Evolutionary conservation across 768 basidiomycete species (phyloP), one percentile per base, ranked within the genome.

Genomic region (Podaxis sp.): DNA sequence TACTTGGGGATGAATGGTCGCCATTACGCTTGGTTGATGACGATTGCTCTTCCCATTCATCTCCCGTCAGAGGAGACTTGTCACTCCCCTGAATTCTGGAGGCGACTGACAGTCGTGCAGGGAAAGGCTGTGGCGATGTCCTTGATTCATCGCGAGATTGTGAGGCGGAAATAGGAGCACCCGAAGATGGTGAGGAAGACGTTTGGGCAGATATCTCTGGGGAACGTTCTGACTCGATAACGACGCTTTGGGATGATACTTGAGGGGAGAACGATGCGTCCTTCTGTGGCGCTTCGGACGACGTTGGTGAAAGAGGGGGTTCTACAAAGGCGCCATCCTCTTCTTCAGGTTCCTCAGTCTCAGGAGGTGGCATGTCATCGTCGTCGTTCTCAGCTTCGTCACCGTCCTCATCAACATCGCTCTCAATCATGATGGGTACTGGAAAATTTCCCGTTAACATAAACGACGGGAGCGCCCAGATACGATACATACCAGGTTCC

Each of bases 201-300:
- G 80, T 72, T 59, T 78, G 73, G 6, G 78, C 76, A 44, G 79
- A 75, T 44, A 75, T 76, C 52, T 87, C 85, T 2, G 84, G 83
- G 9, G 84, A 84, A 0, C 82, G 82, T 67, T 90, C 88, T 8
- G 81, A 79, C 65, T 90, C 89, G 26, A 87, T 80, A 36, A 90
- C 70, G 13, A 90, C 74, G 49, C 84, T 85, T 66, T 88, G 87
- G 11, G 81, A 80, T 26, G 89, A 89, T 36, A 75, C 77, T 44
- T 82, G 84, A 57, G 83, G 80, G 13, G 86, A 54, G n/a, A 55
- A 46, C 17, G 15, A 86, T 12, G 76, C 76, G 69, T 84, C 83
- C 63, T 82, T 79, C 60, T 81, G 79, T 13, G 40, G 46, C 2
- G 71, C 79, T 65, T 82, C 82, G 38, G 79, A 81, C 2, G 85